Evolutionary conservation across 1,284 basidiomycete species (phyloP).

Genomic region (Ustilago cynodontis): DNA sequence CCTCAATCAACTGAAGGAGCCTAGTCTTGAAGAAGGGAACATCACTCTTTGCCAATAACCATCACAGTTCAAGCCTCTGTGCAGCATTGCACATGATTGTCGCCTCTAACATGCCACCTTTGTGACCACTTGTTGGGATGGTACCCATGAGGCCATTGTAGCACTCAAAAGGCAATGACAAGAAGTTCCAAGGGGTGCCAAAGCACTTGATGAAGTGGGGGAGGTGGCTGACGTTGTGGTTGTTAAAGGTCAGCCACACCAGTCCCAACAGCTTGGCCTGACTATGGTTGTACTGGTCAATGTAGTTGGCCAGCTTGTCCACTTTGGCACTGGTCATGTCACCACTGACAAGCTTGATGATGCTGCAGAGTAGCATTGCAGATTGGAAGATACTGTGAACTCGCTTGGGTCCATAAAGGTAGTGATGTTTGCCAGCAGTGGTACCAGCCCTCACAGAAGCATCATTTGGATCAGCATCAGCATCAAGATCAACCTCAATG

Average conservation of each 20-base stretch:
- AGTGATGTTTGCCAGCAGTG: no score
- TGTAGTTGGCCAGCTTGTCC: background rate
- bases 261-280: constrained; percentile 11
- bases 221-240: constrained; percentile 7
- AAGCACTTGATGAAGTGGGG: constrained; percentile 2
- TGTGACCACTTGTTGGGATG: background rate
- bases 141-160: constrained; percentile 5
- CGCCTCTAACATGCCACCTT: background rate
- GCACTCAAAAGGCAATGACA: constrained; percentile 5
- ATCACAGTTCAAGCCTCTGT: background rate
- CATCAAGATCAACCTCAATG: no score
- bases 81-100: background rate
- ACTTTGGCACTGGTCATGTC: background rate
- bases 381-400: background rate
- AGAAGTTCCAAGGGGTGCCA: constrained; percentile 2
- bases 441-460: no score
- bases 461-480: no score
- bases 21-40: no score
- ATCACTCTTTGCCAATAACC: no score
- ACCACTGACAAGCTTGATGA: constrained; percentile 3
- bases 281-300: background rate
- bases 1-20: no score
- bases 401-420: background rate
- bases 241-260: constrained; percentile 17
- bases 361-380: constrained; percentile 1